Base-by-base conservation (phyloP, 495 filamentous ascomycete genomes). In the Polyplosphaeria fusca region DNA sequence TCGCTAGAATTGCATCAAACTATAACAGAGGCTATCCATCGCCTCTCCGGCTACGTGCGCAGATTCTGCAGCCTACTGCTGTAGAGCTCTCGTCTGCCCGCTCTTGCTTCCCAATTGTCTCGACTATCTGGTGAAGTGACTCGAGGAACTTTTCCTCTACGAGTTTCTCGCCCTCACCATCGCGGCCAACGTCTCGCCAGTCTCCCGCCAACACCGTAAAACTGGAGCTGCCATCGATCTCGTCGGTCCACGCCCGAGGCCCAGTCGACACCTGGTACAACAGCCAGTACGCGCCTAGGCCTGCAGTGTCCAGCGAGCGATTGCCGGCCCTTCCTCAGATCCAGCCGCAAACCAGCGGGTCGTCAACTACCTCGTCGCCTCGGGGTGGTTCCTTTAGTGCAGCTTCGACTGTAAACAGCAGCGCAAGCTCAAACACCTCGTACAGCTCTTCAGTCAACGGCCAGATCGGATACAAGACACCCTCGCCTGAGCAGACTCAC, bases 181-280 rank as follows among this genome's bases (percentile, higher is more conserved):
- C 30, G 55, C 60, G 5, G 39, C 37, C 19, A 49, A 9, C 43
- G 26, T 46, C 23, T 25, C 13, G 7, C 66, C 70, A 65, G 55
- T 70, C 70, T 52, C 61, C 68, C 62, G 56, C 69, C 69, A 81
- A 82, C 76, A 89, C 85, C 90, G 91, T 81, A 87, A 96, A 95
- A 80, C 91, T 96, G 91, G 91, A 95, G 90, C 86, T 93, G 76
- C 89, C 91, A 73, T 87, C 89, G 79, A 86, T 92, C 67, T 86
- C 89, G 70, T 87, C 90, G 80, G 82, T 89, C 81, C 87, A 89
- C 73, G 83, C 85, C 83, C 87, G 91, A 85, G 89, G 86, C 79
- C 80, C 83, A 76, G 79, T 80, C 73, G 88, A 95, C 75, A 80
- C 82, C 66, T 90, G 83, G 76, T 88, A 87, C 76, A 85, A 85